Evolutionary conservation across 768 basidiomycete genomes (phyloP), one percentile per base, ranked within the genome.

Genomic region (Pulveroboletus sp.): DNA sequence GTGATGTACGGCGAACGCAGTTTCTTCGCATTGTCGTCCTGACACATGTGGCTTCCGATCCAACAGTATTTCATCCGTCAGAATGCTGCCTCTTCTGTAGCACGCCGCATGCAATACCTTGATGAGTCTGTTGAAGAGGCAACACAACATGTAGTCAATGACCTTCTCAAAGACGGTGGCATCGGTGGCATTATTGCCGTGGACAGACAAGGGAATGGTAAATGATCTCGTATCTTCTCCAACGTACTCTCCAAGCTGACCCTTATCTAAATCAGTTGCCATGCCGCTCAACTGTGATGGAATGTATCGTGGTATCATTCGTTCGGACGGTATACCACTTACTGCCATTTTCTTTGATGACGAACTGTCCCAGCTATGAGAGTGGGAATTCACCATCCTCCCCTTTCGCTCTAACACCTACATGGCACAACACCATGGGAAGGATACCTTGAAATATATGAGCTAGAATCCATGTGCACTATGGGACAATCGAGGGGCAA

Each of bases 341-440:
- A 86, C 84, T 0, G 89, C 88, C 11, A 88, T 91, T 45, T 91
- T 92, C 65, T 69, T 69, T 17, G 87, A 89, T 53, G 89, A 92
- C 41, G 71, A 70, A 14, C 61, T 79, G 26, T 57, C 57, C 27
- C 45, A 37, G 31, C 46, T 60, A 20, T 54, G 48, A 57, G 35
- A 44, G 14, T 17, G 24, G 26, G 20, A 3, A 20, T 29, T 22
- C 40, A 16, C 13, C 3, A 24, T 38, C 23, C 4, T n/a, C n/a
- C n/a, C n/a, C n/a, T n/a, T n/a, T n/a, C n/a, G n/a, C n/a, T n/a
- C n/a, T n/a, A n/a, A n/a, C n/a, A n/a, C n/a, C n/a, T n/a, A n/a
- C n/a, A n/a, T n/a, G n/a, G n/a, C n/a, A n/a, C n/a, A n/a, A n/a
- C n/a, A n/a, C n/a, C n/a, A n/a, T n/a, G n/a, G n/a, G n/a, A n/a